Evolutionary conservation across 768 basidiomycete genomes (phyloP).

Genomic region (Rhodocollybia butyracea): DNA sequence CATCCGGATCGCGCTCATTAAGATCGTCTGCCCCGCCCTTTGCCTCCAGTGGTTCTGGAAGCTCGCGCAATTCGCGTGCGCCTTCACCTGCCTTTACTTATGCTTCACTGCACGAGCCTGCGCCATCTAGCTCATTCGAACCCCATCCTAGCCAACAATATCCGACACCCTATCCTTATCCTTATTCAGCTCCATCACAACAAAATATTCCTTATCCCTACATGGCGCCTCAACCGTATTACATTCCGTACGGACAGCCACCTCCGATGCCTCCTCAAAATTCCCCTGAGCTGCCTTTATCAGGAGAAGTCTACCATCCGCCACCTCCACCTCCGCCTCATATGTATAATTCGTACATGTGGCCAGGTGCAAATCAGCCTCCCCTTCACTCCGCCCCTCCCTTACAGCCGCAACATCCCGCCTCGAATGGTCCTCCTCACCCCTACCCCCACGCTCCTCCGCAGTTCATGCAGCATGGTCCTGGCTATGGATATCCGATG

Average conservation of each 20-base stretch:
- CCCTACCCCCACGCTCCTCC: constrained; percentile 19
- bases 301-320: constrained; percentile 29
- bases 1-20: constrained; percentile 60
- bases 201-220: constrained; percentile 33
- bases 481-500: constrained; percentile 29
- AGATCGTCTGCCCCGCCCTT: constrained; percentile 50
- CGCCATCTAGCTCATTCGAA: constrained; percentile 41
- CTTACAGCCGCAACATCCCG: constrained; percentile 16
- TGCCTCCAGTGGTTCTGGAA: constrained; percentile 49
- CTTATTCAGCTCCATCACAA: constrained; percentile 42
- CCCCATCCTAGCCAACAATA: constrained; percentile 39
- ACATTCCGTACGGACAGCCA: constrained; percentile 33
- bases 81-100: constrained; percentile 77
- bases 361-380: background rate
- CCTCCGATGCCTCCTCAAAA: constrained; percentile 29
- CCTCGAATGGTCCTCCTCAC: background rate
- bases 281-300: constrained; percentile 28
- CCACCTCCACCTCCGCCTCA: constrained; percentile 19
- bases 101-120: constrained; percentile 69
- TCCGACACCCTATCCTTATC: constrained; percentile 48
- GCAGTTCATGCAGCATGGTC: constrained; percentile 26
- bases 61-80: constrained; percentile 70
- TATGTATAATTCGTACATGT: constrained; percentile 17
- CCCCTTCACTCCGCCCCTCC: constrained; percentile 11
- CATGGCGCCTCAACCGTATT: constrained; percentile 40